Conservation (phyloP, 225 moss, liverwort and hornwort species). For the Polytrichum formosum region DNA sequence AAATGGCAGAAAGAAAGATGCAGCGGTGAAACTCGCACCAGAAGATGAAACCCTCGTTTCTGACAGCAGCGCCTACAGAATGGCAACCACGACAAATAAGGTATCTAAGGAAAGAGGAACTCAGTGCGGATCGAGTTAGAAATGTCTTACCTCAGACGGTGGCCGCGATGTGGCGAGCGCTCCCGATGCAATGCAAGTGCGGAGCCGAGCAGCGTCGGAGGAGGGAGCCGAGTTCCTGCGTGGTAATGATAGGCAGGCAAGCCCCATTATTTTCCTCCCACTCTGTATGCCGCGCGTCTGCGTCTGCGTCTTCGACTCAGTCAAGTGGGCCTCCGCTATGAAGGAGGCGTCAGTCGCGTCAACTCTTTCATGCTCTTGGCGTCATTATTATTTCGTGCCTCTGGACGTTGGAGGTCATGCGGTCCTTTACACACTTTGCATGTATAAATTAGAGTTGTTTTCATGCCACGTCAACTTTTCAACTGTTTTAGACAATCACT, state of each 20-base stretch:
- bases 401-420: too few species aligned
- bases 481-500: too few species aligned
- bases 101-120: neutral
- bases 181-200: too few species aligned
- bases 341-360: too few species aligned
- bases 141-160: constrained; percentile 5
- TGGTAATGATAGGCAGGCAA: neutral
- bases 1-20: constrained; percentile 23
- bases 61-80: constrained; percentile 2
- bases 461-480: too few species aligned
- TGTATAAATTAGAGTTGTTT: too few species aligned
- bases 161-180: constrained; percentile 2
- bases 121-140: constrained; percentile 1
- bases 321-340: too few species aligned
- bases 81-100: neutral
- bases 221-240: too few species aligned
- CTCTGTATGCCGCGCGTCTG: neutral
- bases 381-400: too few species aligned
- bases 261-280: neutral
- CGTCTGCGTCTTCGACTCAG: neutral
- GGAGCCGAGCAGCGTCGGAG: too few species aligned
- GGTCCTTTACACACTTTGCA: too few species aligned
- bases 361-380: too few species aligned
- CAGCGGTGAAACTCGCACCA: neutral
- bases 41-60: constrained; percentile 5